A percentile compares a stretch with the other conserved stretches of the same genome.
Evolutionary conservation across 2,329 filamentous ascomycete species (phyloP).

Genomic region (Epichloe hybrida): DNA sequence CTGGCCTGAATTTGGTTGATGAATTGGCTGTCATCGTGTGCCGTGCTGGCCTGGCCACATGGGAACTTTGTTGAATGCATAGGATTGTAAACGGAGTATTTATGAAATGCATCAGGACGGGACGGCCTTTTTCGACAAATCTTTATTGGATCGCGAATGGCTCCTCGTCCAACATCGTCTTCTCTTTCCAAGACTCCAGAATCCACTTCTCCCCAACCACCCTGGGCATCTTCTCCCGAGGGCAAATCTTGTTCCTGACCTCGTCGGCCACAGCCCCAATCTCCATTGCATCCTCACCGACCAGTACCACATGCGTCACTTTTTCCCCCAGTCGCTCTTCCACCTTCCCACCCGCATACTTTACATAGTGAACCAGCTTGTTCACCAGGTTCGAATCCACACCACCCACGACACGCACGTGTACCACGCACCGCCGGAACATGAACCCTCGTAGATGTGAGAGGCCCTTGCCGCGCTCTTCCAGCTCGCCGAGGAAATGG

Average conservation of each 20-base stretch:
- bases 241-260: slow-evolving; percentile 33
- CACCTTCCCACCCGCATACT: slow-evolving; percentile 56
- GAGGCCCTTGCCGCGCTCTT: slow-evolving; percentile 41
- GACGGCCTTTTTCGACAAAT: neutral
- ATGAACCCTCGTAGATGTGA: slow-evolving; percentile 35
- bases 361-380: slow-evolving; percentile 40
- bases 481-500: slow-evolving; percentile 40
- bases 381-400: slow-evolving; percentile 23
- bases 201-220: slow-evolving; percentile 63
- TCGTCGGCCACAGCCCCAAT: slow-evolving; percentile 24
- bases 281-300: slow-evolving; percentile 25
- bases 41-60: too few relatives aligned
- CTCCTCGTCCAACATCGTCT: slow-evolving; percentile 71
- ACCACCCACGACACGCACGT: slow-evolving; percentile 21
- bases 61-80: too few relatives aligned
- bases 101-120: too few relatives aligned
- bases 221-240: slow-evolving; percentile 43
- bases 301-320: slow-evolving; percentile 61
- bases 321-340: slow-evolving; percentile 31
- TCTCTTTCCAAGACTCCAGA: slow-evolving; percentile 64
- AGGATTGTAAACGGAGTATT: too few relatives aligned
- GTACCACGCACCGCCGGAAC: slow-evolving; percentile 33
- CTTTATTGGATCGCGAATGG: slow-evolving; percentile 25
- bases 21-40: neutral
- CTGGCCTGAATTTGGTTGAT: neutral